Conservation (phyloP, 2,329 filamentous ascomycete species). For the Pyricularia grisea region DNA sequence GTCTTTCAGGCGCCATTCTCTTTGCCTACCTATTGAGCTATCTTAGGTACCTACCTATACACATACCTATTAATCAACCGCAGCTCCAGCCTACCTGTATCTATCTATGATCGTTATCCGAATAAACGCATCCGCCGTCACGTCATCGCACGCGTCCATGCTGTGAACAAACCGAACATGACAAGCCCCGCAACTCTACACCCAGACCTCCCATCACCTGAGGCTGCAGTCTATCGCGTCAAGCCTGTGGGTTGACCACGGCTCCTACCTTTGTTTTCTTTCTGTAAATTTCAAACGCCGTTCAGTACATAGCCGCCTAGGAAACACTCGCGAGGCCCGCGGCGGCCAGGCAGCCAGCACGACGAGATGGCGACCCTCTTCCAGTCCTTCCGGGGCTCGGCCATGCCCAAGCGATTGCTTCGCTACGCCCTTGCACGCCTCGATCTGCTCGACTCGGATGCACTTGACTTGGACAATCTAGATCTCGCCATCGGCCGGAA, state of each 20-base stretch:
- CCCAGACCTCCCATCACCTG: constrained; percentile 1
- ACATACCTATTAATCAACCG: background rate
- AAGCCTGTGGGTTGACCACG: background rate
- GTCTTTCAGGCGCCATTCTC: background rate
- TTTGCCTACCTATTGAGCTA: background rate
- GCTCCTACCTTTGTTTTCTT: background rate
- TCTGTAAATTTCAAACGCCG: background rate
- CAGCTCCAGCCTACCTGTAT: background rate
- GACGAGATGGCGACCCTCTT: constrained; percentile 62
- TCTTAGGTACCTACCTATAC: background rate
- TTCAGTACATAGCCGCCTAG: background rate
- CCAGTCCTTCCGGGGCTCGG: constrained; percentile 54
- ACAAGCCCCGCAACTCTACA: constrained; percentile 2
- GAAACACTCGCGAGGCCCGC: background rate
- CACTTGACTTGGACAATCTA: constrained; percentile 75
- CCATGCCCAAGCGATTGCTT: constrained; percentile 81
- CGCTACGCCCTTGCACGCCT: constrained; percentile 76
- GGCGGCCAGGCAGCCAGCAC: constrained; percentile 1
- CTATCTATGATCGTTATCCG: background rate
- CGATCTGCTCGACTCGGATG: constrained; percentile 80
- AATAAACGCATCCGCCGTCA: background rate
- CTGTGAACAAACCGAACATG: constrained; percentile 3
- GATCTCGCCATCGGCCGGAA: constrained; percentile 75
- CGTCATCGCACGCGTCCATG: constrained; percentile 5
- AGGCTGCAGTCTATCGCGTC: background rate